Evolutionary conservation across 805 yeast genomes (phyloP).

Genomic region (Phaffomyces antillensis): DNA sequence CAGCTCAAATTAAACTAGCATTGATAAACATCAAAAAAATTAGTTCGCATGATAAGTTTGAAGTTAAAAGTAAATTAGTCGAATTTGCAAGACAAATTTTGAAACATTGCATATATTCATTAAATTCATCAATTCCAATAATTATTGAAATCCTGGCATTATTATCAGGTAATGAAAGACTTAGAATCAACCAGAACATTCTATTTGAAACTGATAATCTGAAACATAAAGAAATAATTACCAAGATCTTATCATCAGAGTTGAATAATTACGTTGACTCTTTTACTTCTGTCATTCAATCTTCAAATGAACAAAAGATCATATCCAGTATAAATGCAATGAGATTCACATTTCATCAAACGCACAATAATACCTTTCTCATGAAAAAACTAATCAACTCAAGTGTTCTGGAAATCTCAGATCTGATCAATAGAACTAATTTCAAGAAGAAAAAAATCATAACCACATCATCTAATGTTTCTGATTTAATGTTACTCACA

Average conservation of each 20-base stretch:
- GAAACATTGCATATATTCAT: conserved; percentile 26
- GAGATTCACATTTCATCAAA: conserved; percentile 9
- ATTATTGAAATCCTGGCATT: conserved; percentile 29
- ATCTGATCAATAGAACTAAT: conserved; percentile 10
- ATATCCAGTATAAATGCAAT: conserved; percentile 15
- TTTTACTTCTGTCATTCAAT: conserved; percentile 16
- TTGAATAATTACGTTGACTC: conserved; percentile 13
- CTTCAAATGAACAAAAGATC: conserved; percentile 20
- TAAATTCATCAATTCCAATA: conserved; percentile 30
- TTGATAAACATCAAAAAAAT: conserved; percentile 23
- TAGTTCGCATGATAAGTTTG: conserved; percentile 23
- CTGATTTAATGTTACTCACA: conserved; percentile 17
- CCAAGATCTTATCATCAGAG: conserved; percentile 12
- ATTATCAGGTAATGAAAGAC: conserved; percentile 15
- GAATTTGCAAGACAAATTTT: conserved; percentile 26
- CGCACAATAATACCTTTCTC: conserved; percentile 6
- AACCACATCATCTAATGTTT: conserved; percentile 2
- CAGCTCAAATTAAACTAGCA: conserved; percentile 42
- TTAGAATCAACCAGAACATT: conserved; percentile 7
- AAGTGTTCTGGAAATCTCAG: conserved; percentile 17
- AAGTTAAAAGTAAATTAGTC: conserved; percentile 28
- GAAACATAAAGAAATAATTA: conserved; percentile 6
- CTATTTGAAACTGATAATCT: conserved; percentile 9
- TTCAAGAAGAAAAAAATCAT: conserved; percentile 8
- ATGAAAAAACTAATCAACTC: conserved; percentile 12